Evolutionary conservation across 305 asterid genomes (phyloP), one percentile per base, ranked within the genome.

Genomic region (Withania somnifera): DNA sequence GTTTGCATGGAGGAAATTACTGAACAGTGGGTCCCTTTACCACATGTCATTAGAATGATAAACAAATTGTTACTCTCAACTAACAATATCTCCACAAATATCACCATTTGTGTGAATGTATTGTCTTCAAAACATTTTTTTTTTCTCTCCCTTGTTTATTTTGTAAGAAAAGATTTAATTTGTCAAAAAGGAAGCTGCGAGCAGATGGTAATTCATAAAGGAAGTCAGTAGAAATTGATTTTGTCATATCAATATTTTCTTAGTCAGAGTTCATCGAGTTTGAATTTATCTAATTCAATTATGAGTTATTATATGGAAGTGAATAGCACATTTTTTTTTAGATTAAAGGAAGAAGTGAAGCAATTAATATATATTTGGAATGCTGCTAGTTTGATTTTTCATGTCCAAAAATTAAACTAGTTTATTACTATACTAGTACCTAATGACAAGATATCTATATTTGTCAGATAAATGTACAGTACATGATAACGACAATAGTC

Each of bases 1-100:
- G 80, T 88, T 90, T 87, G 98, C 93, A 85, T 93, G 97, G 93
- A 87, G 87, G 51, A 71, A 88, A 80, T 85, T 85, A 84, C 87
- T 82, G 57, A 51, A 40, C 24, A 78, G 61, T 71, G 90, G 95
- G 90, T 77, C 89, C 95, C 40, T 4, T 0, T 24, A 20, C 34
- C 77, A 82, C 52, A 73, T 83, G 54, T 78, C 81, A 77, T 82
- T 84, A 10, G 7, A 66, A 19, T 64, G 81, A 30, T 57, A 79
- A 78, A 75, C 30, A 83, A 30, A 13, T 42, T 24, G 71, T 56
- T 36, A 32, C 56, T 79, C 76, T 71, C 54, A 79, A 54, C 86
- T 79, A 78, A 79, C 83, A 26, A 75, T 75, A n/a, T 50, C 42
- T 75, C 9, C 60, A 24, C 8, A 28, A 38, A 15, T 24, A 67